Conservation (phyloP, 2,329 filamentous ascomycete genomes). For the Spiromastix sp. region DNA sequence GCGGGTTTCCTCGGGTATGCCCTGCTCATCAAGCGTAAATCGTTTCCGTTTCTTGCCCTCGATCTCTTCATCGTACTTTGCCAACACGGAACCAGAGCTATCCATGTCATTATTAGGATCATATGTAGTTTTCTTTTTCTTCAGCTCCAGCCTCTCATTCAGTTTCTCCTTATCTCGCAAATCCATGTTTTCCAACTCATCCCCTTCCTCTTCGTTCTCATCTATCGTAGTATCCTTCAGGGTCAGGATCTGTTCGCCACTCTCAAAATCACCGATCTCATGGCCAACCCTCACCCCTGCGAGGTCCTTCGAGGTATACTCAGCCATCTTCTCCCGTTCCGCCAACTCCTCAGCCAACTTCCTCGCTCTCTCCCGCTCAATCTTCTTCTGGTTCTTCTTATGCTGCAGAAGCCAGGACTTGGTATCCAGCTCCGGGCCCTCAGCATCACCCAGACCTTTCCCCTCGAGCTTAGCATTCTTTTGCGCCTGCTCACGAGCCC, state of each 20-base stretch:
- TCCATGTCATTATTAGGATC: conserved; percentile 68
- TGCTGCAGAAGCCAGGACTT: conserved; percentile 78
- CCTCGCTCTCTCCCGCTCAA: conserved; percentile 61
- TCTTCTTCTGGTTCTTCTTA: conserved; percentile 91
- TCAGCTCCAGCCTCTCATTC: conserved; percentile 64
- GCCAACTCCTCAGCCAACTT: conserved; percentile 65
- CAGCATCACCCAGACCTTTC: conserved; percentile 68
- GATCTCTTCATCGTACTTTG: conserved; percentile 94
- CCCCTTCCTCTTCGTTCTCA: conserved; percentile 73
- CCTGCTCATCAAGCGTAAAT: conserved; percentile 76
- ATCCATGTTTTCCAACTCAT: conserved; percentile 55
- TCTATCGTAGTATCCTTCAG: conserved; percentile 88
- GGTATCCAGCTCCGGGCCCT: conserved; percentile 59
- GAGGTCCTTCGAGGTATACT: conserved; percentile 78
- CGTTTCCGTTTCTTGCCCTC: conserved; percentile 77
- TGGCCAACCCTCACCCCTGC: conserved; percentile 88
- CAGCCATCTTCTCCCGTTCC: conserved; percentile 60
- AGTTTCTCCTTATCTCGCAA: conserved; percentile 33
- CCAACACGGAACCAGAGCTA: conserved; percentile 58
- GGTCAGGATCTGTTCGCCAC: conserved; percentile 77
- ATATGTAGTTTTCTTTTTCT: conserved; percentile 84
- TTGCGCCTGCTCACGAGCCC: conserved; percentile 73
- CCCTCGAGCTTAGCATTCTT: conserved; percentile 68
- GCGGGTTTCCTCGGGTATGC: conserved; percentile 55
- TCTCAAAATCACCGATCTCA: conserved; percentile 66